phyloP scores from a whole-genome alignment of 2,329 filamentous ascomycete species.

The Bipolaris oryzae region DNA sequence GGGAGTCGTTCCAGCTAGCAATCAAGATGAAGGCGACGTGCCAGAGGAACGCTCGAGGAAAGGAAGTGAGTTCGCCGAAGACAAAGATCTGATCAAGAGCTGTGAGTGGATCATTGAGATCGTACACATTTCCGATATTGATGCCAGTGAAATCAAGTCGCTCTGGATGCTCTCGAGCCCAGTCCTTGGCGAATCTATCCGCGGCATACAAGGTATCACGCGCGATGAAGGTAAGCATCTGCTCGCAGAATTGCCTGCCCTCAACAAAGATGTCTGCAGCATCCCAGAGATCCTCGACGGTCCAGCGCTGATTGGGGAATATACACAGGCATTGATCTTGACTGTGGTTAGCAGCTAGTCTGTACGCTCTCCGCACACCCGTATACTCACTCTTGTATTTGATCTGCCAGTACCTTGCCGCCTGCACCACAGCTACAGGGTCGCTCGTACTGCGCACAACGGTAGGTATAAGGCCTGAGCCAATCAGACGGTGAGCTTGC shows the following conservation, averaged over 20 bases:
- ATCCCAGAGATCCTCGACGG: slow-evolving; percentile 45
- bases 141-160: slow-evolving; percentile 25
- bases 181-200: slow-evolving; percentile 29
- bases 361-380: neutral
- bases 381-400: slow-evolving; percentile 25
- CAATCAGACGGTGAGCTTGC: slow-evolving; percentile 20
- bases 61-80: slow-evolving; percentile 28
- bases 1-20: slow-evolving; percentile 16
- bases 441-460: slow-evolving; percentile 32
- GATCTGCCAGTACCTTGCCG: slow-evolving; percentile 28
- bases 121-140: slow-evolving; percentile 23
- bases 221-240: slow-evolving; percentile 37
- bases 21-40: slow-evolving; percentile 36
- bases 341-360: neutral
- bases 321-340: slow-evolving; percentile 31
- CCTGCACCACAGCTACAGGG: slow-evolving; percentile 23
- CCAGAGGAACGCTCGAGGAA: slow-evolving; percentile 39
- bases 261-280: slow-evolving; percentile 42
- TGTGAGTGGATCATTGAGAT: slow-evolving; percentile 23
- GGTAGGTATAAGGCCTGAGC: slow-evolving; percentile 27
- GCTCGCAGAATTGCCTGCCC: slow-evolving; percentile 32
- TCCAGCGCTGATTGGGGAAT: slow-evolving; percentile 33
- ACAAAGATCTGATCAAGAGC: slow-evolving; percentile 41
- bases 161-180: slow-evolving; percentile 27
- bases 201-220: slow-evolving; percentile 29